Evolutionary conservation across 2,329 filamentous ascomycete genomes (phyloP), one percentile per base, ranked within the genome.

Genomic region (Monilinia polystroma): DNA sequence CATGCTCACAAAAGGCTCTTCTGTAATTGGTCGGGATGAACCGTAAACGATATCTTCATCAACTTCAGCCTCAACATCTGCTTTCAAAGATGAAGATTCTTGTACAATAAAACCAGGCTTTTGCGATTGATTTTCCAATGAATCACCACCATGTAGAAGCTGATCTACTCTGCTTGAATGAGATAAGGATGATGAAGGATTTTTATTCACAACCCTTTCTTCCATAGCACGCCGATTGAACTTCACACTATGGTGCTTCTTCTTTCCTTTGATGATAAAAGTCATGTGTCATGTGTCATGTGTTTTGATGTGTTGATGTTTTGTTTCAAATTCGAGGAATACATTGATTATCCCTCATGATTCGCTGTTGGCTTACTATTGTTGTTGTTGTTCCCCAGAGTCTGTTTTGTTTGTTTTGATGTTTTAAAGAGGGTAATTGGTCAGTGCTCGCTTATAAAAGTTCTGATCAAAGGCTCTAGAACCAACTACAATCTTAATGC

Each of bases 201-300:
- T 56, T 49, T 41, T 60, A 51, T 45, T 63, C 47, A 49, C 35
- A 35, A 20, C 43, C 47, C 10, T 63, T 35, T 62, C 58, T 56
- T 66, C 64, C 69, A 70, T 73, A 23, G 66, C 68, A 52, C 74
- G 69, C 69, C 68, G 73, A 66, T 73, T 68, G 67, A 76, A 76
- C 69, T 72, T 65, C 60, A 75, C 74, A 67, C 69, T 72, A 66
- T 68, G 70, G 65, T 60, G 71, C 52, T 71, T 63, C 66, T 73
- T 75, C 66, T 68, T 74, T 68, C 72, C 72, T 74, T 74, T 76
- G 72, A 73, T 66, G 54, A 66, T 59, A 66, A 75, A 73, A 70
- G 74, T 73, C 75, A 77, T 76, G 70, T 62, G 32, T 29, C 7
- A 35, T 35, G 32, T 35, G 32, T 32, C 32, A 32, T 32, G 6